Percentiles rank a stretch among this genome's conserved stretches.
Evolutionary conservation across 2,329 filamentous ascomycete genomes (phyloP).

Genomic region (Fusarium sp.): DNA sequence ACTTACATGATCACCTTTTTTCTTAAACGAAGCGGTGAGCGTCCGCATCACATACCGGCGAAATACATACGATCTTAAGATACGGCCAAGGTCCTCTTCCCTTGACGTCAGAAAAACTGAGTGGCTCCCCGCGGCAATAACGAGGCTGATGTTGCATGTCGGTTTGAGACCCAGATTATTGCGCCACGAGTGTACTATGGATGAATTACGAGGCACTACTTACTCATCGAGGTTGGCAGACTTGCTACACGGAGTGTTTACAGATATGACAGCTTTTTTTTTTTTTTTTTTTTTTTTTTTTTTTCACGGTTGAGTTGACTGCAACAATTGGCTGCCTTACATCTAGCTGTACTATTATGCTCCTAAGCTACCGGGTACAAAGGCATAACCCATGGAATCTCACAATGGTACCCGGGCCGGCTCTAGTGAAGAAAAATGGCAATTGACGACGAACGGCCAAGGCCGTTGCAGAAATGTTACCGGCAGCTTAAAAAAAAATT

Average conservation of each 20-base stretch:
- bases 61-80: conserved; percentile 5
- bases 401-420: conserved; percentile 21
- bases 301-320: neutral
- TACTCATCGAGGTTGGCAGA: neutral
- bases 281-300: neutral
- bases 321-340: neutral
- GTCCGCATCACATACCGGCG: conserved; percentile 3
- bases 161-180: neutral
- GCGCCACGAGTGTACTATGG: neutral
- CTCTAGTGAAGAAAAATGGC: conserved; percentile 13
- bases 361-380: neutral
- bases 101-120: conserved; percentile 20
- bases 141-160: neutral
- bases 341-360: neutral
- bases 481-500: conserved; percentile 1
- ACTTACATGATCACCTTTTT: conserved; percentile 18
- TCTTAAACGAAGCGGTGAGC: conserved; percentile 44
- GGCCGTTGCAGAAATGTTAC: neutral
- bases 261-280: neutral
- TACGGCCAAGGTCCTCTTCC: conserved; percentile 1
- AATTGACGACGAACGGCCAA: conserved; percentile 2
- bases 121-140: neutral
- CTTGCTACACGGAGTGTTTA: neutral
- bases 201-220: neutral
- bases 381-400: conserved; percentile 2